Conservation (phyloP, 2,329 filamentous ascomycete species). For the Diaporthe batatas region DNA sequence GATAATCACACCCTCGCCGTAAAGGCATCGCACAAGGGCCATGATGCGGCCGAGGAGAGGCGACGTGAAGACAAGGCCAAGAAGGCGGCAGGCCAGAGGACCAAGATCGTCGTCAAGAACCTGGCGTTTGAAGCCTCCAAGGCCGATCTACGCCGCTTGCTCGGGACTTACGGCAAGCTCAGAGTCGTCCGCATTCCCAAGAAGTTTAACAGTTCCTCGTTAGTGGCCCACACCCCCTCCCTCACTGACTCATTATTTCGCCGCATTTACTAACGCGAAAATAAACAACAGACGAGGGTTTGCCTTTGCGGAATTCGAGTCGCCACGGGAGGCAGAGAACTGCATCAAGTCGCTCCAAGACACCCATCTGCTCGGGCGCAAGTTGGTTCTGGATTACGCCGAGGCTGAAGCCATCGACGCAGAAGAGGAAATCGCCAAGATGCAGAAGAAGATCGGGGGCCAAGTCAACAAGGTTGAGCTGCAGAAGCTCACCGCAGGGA, state of each 20-base stretch:
- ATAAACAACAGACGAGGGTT: conserved; percentile 75
- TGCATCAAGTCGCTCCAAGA: conserved; percentile 92
- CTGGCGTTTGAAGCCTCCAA: conserved; percentile 95
- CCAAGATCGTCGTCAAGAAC: conserved; percentile 98
- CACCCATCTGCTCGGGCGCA: conserved; percentile 92
- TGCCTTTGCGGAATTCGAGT: conserved; percentile 96
- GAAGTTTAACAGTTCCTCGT: conserved; percentile 87
- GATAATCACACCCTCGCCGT: conserved; percentile 89
- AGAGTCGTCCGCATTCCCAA: conserved; percentile 93
- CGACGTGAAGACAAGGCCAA: conserved; percentile 86
- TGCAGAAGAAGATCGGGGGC: conserved; percentile 94
- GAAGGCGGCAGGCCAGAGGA: conserved; percentile 80
- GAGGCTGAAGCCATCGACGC: conserved; percentile 90
- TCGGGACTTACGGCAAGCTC: conserved; percentile 91
- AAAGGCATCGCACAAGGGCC: conserved; percentile 86
- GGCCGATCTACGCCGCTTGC: conserved; percentile 88
- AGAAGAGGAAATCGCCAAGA: conserved; percentile 95
- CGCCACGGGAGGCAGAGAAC: conserved; percentile 86
- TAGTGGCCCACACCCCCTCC: conserved; percentile 22
- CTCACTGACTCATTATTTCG: conserved; percentile 14
- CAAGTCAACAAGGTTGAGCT: conserved; percentile 93
- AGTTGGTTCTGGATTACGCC: conserved; percentile 91
- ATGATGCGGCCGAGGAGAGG: conserved; percentile 89
- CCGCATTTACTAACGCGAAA: conserved; percentile 23
- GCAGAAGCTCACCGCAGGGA: conserved; percentile 83